Evolutionary conservation across 768 basidiomycete species (phyloP), one percentile per base, ranked within the genome.

Genomic region (Trametes maxima): DNA sequence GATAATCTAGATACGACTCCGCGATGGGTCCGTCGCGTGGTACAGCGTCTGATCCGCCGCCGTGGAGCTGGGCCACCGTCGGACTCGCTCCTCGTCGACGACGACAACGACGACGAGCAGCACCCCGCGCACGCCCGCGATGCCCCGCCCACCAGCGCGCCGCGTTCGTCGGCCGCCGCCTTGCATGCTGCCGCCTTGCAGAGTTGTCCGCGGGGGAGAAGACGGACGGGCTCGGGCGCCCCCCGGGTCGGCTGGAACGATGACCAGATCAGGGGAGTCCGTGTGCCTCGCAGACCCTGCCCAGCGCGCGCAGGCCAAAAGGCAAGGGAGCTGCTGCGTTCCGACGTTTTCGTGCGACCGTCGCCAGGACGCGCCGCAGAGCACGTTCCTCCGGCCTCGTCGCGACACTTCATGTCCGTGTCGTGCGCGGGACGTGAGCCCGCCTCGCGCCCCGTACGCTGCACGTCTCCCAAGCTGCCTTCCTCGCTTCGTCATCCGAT

Each of bases 231-330:
- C 6, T 19, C 56, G 47, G 39, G 22, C 47, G 46, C 33, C 37
- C 8, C 28, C 8, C 8, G 28, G 28, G 28, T 33, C 28, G 28
- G 56, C 12, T 49, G 19, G 22, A n/a, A 37, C 22, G 39, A 40
- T 46, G 36, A 36, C 45, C n/a, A 37, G 55, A 51, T 52, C 49
- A 39, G 46, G 28, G 28, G 28, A 59, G 62, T 68, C 69, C 69
- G 69, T 54, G 68, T 65, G 65, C 69, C 68, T 70, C 69, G 69
- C 69, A 70, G 60, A 57, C 65, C 62, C 67, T 66, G 63, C 67
- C 67, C 62, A n/a, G 53, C 40, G 47, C 44, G 54, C 59, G 21
- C 25, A 12, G 14, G 19, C 21, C 6, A 43, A 36, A 45, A 53
- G 60, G 59, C 37, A 40, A 25, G n/a, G 12, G 48, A 22, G 24